These are phyloP conservation scores for Xylaria sp. DNA, from an alignment of 2,329 filamentous ascomycete genomes.

Conservation along the genomic window DNA sequence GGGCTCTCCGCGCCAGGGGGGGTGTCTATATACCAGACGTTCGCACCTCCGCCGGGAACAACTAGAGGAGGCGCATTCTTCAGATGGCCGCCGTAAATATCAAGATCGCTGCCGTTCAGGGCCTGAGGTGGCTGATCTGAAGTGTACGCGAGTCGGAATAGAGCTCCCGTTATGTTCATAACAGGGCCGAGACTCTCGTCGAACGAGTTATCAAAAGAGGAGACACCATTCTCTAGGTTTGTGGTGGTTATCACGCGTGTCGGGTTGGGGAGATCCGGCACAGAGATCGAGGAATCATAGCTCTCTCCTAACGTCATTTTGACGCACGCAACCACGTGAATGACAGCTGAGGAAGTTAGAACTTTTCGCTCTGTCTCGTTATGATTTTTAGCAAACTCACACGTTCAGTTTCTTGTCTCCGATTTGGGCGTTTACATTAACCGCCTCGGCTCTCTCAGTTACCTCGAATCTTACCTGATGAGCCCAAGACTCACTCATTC, in stretches of 20 bases:
- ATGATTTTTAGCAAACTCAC: background rate
- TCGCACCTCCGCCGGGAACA: conserved; percentile 17
- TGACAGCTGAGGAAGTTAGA: background rate
- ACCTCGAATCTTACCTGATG: background rate
- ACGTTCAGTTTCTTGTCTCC: background rate
- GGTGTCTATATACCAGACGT: conserved; percentile 29
- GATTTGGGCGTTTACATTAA: background rate
- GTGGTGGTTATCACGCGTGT: conserved; percentile 20
- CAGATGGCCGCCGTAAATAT: background rate
- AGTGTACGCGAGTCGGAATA: conserved; percentile 20
- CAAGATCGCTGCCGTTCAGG: conserved; percentile 5
- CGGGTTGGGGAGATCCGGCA: conserved; percentile 8
- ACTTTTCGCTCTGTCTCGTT: background rate
- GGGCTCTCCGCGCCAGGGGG: conserved; percentile 15
- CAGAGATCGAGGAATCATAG: background rate
- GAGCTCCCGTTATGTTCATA: conserved; percentile 1
- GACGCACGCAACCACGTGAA: background rate
- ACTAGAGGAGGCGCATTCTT: conserved; percentile 11
- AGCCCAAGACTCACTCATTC: background rate
- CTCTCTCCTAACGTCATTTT: background rate
- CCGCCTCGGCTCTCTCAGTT: background rate
- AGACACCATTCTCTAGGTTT: conserved; percentile 2
- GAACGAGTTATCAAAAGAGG: conserved; percentile 1
- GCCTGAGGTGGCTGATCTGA: conserved; percentile 1
- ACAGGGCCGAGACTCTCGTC: background rate